Conservation (phyloP, 2,329 filamentous ascomycete genomes). For the Aspergillus ruber region DNA sequence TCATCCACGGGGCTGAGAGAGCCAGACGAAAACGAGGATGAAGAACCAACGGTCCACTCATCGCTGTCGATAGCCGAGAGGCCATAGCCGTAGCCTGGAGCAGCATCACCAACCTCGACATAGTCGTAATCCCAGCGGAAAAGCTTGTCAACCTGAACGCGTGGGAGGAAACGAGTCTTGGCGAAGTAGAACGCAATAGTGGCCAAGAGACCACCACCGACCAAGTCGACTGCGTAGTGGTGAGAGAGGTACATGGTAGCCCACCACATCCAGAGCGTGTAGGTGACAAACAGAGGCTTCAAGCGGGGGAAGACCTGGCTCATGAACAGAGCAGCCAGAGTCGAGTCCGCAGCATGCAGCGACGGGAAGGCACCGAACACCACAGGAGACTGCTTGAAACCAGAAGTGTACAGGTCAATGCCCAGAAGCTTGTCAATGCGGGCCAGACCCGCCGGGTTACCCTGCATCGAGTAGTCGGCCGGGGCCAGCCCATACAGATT, state of each 20-base stretch:
- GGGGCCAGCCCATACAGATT: constrained; percentile 84
- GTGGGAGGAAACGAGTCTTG: constrained; percentile 72
- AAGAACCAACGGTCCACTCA: constrained; percentile 85
- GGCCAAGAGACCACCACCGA: constrained; percentile 73
- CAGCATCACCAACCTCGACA: constrained; percentile 70
- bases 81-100: constrained; percentile 46
- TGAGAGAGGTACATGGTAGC: constrained; percentile 97
- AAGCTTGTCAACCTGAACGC: constrained; percentile 74
- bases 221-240: constrained; percentile 91
- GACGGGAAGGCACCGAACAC: constrained; percentile 95
- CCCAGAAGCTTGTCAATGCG: constrained; percentile 87
- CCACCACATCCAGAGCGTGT: constrained; percentile 95
- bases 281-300: constrained; percentile 70
- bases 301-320: constrained; percentile 83
- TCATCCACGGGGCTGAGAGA: constrained; percentile 59
- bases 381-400: constrained; percentile 81
- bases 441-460: constrained; percentile 81
- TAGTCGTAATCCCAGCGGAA: constrained; percentile 96
- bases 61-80: constrained; percentile 65
- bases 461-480: constrained; percentile 84
- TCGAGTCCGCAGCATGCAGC: constrained; percentile 82
- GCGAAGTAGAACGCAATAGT: constrained; percentile 75
- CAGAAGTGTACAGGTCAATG: constrained; percentile 86
- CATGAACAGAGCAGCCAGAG: constrained; percentile 87
- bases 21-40: constrained; percentile 64